Base-by-base conservation (phyloP, 75 land plant genomes). In the Picea sitchensis region DNA sequence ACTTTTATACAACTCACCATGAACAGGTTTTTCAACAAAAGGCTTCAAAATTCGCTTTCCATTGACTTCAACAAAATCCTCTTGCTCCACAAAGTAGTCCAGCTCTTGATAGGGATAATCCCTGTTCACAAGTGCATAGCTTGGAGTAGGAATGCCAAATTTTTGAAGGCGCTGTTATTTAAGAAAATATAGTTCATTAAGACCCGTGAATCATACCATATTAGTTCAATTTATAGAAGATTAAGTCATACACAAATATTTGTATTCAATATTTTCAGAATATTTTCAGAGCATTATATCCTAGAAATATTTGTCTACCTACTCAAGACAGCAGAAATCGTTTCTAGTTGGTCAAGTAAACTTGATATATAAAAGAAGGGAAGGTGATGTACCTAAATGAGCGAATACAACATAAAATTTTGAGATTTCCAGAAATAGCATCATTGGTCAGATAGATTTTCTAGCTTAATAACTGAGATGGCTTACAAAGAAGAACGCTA, bases 81-180 rank as follows among this genome's bases (percentile, higher is more conserved):
- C 99, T 85, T 95, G 93, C 86, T 98, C 99, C 67, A 92, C 83
- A 90, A 98, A 98, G 82, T 93, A 93, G 68, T 98, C 98, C 71
- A 95, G 68, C 74, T 93, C 96, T 81, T 98, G 92, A 73, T 85
- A 69, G 41, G 94, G 94, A 76, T 75, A 87, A 64, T 93, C 94
- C 60, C 99, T 85, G 73, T 93, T 95, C 51, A 98, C 96, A 54
- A 95, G 90, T 75, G 98, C 98, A 89, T 93, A 98, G 44, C 80
- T 85, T 72, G 99, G 99, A 78, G 96, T 91, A 61, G 98, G 93
- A 69, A 98, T 92, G 76, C 98, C 94, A 88, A 62, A 92, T 84
- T 86, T 86, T 78, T 92, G 92, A 61, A 98, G 92, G 13, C 93
- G 87, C 99, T 91, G 82, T 75, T 59, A 71, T 30, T 56, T 14